Evolutionary conservation across 2,329 filamentous ascomycete genomes (phyloP), one percentile per base, ranked within the genome.

Genomic region (Epichloe brachyelytri): DNA sequence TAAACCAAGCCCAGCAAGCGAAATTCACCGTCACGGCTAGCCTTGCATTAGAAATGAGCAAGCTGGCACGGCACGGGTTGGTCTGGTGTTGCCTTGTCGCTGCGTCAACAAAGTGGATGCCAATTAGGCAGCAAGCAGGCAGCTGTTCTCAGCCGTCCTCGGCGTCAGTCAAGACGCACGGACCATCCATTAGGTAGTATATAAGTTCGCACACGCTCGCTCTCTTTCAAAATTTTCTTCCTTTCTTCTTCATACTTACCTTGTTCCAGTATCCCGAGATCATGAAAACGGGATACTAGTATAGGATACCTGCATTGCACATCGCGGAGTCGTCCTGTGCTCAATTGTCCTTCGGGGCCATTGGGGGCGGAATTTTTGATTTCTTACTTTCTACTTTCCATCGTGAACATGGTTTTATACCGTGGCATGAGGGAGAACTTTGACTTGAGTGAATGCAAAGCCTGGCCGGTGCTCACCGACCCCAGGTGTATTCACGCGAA

Each of bases 311-410:
- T 75, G 71, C 72, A 76, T 74, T 72, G 72, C 72, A 76, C 72
- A 72, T 62, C 71, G 72, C 68, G 72, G 72, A 66, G 70, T 71
- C 65, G 60, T 66, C 65, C 66, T 63, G 61, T 59, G 57, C 66
- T 73, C 68, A 66, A 73, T 72, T 74, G 71, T 69, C 71, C 70
- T 74, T 73, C 67, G 67, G 69, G 69, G 68, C 71, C 72, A 71
- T 74, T 67, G 70, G 67, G 65, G 67, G 68, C 63, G 68, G 43
- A 74, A 73, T 72, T 74, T 72, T 74, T 72, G 71, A 65, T 74
- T 60, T 66, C 56, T 50, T 33, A 30, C 7, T 30, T 30, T 50
- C 49, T 26, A 50, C 3, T 41, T 59, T 39, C n/a, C 46, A 45
- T 50, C 46, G 17, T 40, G 36, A 10, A 5, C 40, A 36, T 44